Evolutionary conservation across 2,329 filamentous ascomycete species (phyloP), one percentile per base, ranked within the genome.

Genomic region (Verticillium klebahnii): DNA sequence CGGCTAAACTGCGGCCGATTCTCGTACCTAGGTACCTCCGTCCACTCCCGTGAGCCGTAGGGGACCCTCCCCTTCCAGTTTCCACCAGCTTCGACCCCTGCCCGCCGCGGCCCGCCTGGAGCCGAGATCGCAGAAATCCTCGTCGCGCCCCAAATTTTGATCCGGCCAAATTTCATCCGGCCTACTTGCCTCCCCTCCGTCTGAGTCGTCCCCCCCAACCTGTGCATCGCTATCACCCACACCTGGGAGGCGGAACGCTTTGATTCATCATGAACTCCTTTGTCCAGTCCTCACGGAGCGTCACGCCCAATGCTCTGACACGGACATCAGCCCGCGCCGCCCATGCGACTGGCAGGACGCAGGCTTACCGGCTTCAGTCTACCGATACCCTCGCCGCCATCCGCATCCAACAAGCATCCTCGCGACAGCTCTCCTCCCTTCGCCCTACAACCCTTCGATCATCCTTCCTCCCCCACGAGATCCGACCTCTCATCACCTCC

Each of bases 331-430:
- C 75, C 62, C 74, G 77, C 63, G 69, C 70, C 59, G 69, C 72
- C 57, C 70, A 75, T 65, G 74, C 77, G 71, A 80, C 45, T 25
- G 45, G 45, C 45, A 52, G 77, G 74, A 77, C 78, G 60, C 80
- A 80, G 61, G 78, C 80, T 25, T 81, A 79, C 66, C 74, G 77
- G 69, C 77, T 81, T 74, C 77, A 84, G 61, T 75, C 73, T 14
- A 69, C 59, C 66, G 40, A 67, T 40, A 57, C 72, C 71, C 62
- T 76, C 72, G 56, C 68, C 74, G 62, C 69, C 63, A 61, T 68
- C 60, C 67, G 65, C 50, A 66, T 67, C 56, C 68, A 70, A 69
- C 66, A 65, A 62, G 67, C 67, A 62, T 64, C 67, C 54, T 69
- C 68, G 66, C 68, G 65, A 68, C 67, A 68, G 60, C 68, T 64